Evolutionary conservation across 805 yeast genomes (phyloP).

Genomic region (Kluyveromyces wickerhamii): DNA sequence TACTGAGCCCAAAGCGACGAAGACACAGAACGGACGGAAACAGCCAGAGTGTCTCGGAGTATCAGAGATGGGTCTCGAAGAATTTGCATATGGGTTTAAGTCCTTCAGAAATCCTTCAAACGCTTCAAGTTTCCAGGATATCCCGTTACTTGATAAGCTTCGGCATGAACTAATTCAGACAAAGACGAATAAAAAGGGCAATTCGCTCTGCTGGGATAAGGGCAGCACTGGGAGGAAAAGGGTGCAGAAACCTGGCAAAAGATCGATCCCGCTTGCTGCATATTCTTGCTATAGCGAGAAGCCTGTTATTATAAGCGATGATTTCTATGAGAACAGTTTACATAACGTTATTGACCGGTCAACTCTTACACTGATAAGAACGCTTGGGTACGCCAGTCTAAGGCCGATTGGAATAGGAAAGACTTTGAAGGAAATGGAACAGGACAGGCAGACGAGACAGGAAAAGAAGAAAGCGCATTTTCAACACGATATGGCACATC

Average conservation of each 20-base stretch:
- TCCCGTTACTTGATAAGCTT: not conserved
- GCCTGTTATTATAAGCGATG: conserved; percentile 8
- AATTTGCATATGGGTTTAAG: not conserved
- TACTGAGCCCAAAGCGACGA: no score
- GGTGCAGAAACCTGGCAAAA: not conserved
- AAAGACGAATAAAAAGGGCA: conserved; percentile 1
- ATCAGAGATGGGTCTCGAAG: conserved; percentile 1
- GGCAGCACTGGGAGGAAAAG: conserved; percentile 1
- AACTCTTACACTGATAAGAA: conserved; percentile 27
- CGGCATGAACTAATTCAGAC: not conserved
- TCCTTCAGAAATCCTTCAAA: conserved; percentile 1
- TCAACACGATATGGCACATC: conserved; percentile 4
- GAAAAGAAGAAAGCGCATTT: conserved; percentile 15
- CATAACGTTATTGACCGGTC: not conserved
- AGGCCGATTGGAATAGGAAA: conserved; percentile 53
- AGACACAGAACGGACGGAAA: no score
- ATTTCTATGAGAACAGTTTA: not conserved
- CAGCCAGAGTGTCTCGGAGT: no score
- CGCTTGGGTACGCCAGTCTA: conserved; percentile 41
- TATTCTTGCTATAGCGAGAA: conserved; percentile 16
- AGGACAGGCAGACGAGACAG: conserved; percentile 21
- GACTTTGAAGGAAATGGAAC: conserved; percentile 37
- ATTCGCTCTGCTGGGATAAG: not conserved
- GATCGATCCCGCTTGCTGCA: conserved; percentile 14
- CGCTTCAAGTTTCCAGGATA: not conserved